Percentiles rank a stretch among this genome's conserved stretches.
These are phyloP conservation scores for Globisporangium viniferum DNA, from an alignment of 352 stramenopile species.

Conservation along the genomic window DNA sequence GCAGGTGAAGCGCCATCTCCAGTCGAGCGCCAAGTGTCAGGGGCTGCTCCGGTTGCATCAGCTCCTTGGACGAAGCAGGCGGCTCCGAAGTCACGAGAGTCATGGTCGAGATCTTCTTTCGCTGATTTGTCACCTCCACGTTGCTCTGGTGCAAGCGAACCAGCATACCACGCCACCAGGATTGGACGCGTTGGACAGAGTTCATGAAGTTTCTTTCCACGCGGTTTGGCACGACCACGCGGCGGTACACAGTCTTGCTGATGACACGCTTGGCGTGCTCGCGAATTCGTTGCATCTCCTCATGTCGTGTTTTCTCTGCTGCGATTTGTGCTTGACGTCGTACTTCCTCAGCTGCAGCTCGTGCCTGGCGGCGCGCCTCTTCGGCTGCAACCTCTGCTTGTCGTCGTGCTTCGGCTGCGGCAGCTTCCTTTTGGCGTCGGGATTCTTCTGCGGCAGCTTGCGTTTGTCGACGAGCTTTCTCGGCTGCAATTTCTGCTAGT, in stretches of 20 bases:
- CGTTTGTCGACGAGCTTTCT: not conserved
- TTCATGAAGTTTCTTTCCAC: constrained; percentile 5
- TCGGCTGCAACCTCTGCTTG: not conserved
- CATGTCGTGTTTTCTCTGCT: not conserved
- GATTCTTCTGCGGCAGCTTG: not conserved
- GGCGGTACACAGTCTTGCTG: constrained; percentile 6
- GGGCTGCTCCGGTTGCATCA: constrained; percentile 25
- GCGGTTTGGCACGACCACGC: constrained; percentile 15
- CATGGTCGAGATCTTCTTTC: constrained; percentile 57
- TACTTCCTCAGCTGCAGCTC: not conserved
- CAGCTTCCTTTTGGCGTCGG: not conserved
- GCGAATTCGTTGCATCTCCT: not conserved
- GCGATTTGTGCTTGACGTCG: not conserved
- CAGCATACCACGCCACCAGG: constrained; percentile 67
- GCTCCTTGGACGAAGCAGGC: constrained; percentile 14
- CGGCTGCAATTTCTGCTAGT: not conserved
- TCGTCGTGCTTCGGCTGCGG: not conserved
- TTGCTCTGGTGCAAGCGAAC: constrained; percentile 51
- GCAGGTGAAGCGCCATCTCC: constrained; percentile 71
- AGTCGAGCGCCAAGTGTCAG: constrained; percentile 58
- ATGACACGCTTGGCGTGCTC: constrained; percentile 12
- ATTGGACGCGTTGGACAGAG: constrained; percentile 42
- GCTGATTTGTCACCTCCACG: constrained; percentile 38
- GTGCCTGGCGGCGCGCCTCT: not conserved
- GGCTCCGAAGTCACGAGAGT: constrained; percentile 29